Base-by-base conservation (phyloP, 2,329 filamentous ascomycete species). In the Cercospora canescens region DNA sequence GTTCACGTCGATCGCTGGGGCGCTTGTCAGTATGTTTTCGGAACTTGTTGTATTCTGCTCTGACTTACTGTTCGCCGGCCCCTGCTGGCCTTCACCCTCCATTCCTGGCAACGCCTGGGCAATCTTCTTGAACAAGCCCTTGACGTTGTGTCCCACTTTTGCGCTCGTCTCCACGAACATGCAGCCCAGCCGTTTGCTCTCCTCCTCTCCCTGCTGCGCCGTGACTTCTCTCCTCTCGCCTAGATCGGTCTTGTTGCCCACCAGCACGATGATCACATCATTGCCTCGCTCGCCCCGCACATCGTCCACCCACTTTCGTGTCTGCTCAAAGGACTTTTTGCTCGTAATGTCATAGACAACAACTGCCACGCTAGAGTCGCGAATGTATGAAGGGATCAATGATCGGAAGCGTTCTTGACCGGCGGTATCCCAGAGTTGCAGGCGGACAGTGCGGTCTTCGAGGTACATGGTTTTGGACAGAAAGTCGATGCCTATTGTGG, bases 401-500 rank as follows among this genome's bases (percentile, higher is more conserved):
- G 92, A 96, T 79, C 96, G 91, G 84, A 99, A 99, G 73, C 95
- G 89, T 82, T 99, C 95, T 81, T 99, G 95, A 69, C 95, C 95
- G 56, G 95, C 95, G 6, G 95, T 99, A 80, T 99, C 95, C 95
- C 95, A 99, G 69, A 99, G 87, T 79, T 99, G 95, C 79, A 99
- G 87, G 77, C 96, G 91, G 69, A 99, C 95, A 48, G 95, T 99
- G 79, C 95, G 89, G 84, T 99, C 95, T 83, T 99, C 95, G 69
- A 99, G 90, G 82, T 99, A 99, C 96, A 99, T 99, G 63, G 95
- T 99, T 92, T 99, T 99, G 77, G 94, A 97, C 73, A 99, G 88
- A 79, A 99, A 99, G 82, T 99, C 95, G 83, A 99, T 99, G 77
- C 95, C 95, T 78, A 99, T 98, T 41, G 95, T 99, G 65, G 95